phyloP scores from a whole-genome alignment of 345 rosid genomes.

The Hypericum perforatum region DNA sequence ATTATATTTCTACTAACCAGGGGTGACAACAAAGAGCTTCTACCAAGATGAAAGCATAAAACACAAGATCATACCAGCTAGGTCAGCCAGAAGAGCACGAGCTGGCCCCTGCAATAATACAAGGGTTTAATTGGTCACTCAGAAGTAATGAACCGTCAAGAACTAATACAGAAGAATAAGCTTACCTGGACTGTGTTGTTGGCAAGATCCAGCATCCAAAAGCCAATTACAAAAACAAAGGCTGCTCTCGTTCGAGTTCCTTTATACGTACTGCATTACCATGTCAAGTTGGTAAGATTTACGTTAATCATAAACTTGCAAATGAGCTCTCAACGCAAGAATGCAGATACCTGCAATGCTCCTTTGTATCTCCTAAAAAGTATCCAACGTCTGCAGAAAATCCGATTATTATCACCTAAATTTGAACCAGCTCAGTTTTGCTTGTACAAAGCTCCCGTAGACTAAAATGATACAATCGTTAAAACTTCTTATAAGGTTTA shows the following conservation, averaged over 20 bases:
- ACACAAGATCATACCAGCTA: slow-evolving; percentile 43
- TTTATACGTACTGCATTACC: slow-evolving; percentile 61
- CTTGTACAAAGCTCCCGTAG: slow-evolving; percentile 14
- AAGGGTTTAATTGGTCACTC: slow-evolving; percentile 9
- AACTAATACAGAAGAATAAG: slow-evolving; percentile 6
- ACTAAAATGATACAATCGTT: slow-evolving; percentile 1
- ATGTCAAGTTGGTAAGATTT: slow-evolving; percentile 4
- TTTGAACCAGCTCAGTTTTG: slow-evolving; percentile 49
- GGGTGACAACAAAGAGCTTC: too few relatives aligned
- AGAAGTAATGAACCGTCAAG: background rate
- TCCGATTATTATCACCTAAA: slow-evolving; percentile 91
- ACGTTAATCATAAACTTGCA: slow-evolving; percentile 2
- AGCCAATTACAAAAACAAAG: slow-evolving; percentile 73
- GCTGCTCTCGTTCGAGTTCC: slow-evolving; percentile 88
- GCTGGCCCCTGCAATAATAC: slow-evolving; percentile 72
- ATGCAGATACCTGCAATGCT: slow-evolving; percentile 73
- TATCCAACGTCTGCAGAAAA: slow-evolving; percentile 99
- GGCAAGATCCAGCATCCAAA: slow-evolving; percentile 98
- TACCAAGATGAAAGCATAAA: background rate
- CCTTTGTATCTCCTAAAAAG: slow-evolving; percentile 73
- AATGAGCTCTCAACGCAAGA: slow-evolving; percentile 13
- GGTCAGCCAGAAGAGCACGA: slow-evolving; percentile 94
- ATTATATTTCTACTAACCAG: too few relatives aligned
- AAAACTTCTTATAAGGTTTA: background rate
- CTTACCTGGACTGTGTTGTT: slow-evolving; percentile 92